Percentiles rank a stretch among this genome's conserved stretches.
These are phyloP conservation scores for Sordariomycetes sp. DNA, from an alignment of 2,329 filamentous ascomycete species.

Conservation along the genomic window DNA sequence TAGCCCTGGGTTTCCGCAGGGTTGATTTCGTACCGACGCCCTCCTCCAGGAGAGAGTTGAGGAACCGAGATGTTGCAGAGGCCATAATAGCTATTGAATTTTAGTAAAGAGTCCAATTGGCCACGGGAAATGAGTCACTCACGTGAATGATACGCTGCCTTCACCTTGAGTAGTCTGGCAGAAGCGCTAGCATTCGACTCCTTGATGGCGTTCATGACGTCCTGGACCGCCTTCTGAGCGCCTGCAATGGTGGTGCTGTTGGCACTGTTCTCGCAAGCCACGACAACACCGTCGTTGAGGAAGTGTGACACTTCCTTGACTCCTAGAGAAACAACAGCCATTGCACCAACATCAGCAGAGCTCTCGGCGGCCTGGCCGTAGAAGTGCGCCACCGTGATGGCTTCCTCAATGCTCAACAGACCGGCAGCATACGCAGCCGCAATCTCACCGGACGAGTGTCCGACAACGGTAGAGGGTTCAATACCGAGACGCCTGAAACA, in stretches of 20 bases:
- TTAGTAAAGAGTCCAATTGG: no score
- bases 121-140: no score
- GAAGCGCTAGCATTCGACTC: conserved; percentile 18
- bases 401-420: conserved; percentile 22
- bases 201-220: conserved; percentile 11
- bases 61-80: no score
- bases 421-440: conserved; percentile 32
- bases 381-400: conserved; percentile 40
- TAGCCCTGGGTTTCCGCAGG: conserved; percentile 8
- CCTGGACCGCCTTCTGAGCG: conserved; percentile 14
- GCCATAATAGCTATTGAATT: no score
- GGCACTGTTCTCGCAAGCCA: conserved; percentile 15
- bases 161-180: conserved; percentile 25
- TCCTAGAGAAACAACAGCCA: neutral
- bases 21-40: no score
- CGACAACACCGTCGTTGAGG: conserved; percentile 13
- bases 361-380: conserved; percentile 27
- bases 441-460: conserved; percentile 37
- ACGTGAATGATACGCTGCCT: conserved; percentile 38
- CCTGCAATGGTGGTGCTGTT: conserved; percentile 18
- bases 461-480: conserved; percentile 25
- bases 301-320: neutral
- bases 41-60: no score
- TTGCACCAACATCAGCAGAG: conserved; percentile 21
- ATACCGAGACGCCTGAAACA: conserved; percentile 20